Evolutionary conservation across 768 basidiomycete species (phyloP).

Genomic region (Tylopilus sp.): DNA sequence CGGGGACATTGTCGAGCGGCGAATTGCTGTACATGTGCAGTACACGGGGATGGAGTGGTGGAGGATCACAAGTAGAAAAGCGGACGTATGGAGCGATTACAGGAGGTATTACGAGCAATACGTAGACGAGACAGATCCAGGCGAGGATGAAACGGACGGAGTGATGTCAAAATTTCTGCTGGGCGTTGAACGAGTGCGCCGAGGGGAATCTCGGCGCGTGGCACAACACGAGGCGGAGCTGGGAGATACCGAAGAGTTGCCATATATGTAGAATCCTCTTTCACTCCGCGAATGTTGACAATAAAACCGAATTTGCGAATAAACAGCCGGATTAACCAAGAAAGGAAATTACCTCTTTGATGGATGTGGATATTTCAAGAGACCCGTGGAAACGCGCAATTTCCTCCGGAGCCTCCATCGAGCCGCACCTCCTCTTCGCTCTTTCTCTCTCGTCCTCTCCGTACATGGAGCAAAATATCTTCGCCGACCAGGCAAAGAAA

Average conservation of each 20-base stretch:
- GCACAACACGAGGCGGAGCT: constrained; percentile 14
- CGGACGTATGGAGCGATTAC: not conserved
- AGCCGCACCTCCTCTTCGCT: constrained; percentile 21
- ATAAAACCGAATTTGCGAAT: constrained; percentile 12
- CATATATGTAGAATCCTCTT: constrained; percentile 9
- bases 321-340: constrained; percentile 17
- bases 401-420: constrained; percentile 17
- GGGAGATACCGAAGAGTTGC: constrained; percentile 11
- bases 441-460: constrained; percentile 21
- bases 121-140: no score
- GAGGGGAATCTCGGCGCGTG: constrained; percentile 9
- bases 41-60: no score
- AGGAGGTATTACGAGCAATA: no score
- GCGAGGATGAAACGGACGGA: no score
- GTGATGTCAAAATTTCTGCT: constrained; percentile 3
- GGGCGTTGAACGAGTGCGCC: not conserved
- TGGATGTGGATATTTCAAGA: constrained; percentile 18
- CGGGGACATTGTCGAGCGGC: not conserved
- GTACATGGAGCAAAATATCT: constrained; percentile 24
- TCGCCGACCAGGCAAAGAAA: constrained; percentile 46
- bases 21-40: no score
- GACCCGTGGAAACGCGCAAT: constrained; percentile 11
- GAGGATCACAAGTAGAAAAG: constrained; percentile 18
- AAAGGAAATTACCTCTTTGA: constrained; percentile 16
- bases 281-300: constrained; percentile 22